phyloP scores from a whole-genome alignment of 345 rosid genomes.

The Rhizophora apiculata region DNA sequence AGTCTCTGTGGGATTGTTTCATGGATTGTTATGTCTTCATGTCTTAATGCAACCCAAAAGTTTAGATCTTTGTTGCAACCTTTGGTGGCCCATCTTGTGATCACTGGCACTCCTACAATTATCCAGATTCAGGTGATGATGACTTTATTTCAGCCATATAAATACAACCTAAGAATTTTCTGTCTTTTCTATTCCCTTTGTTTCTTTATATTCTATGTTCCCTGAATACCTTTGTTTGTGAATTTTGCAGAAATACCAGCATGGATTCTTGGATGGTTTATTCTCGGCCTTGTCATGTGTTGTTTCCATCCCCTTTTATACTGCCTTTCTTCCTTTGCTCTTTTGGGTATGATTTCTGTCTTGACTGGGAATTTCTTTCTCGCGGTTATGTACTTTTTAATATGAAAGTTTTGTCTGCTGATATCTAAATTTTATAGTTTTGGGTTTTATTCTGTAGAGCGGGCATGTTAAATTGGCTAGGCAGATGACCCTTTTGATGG shows the following conservation, averaged over 20 bases:
- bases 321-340: slow-evolving; percentile 92
- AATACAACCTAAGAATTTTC: slow-evolving; percentile 14
- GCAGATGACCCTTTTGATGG: slow-evolving; percentile 95
- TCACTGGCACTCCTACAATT: slow-evolving; percentile 46
- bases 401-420: neutral
- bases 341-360: slow-evolving; percentile 65
- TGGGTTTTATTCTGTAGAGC: slow-evolving; percentile 47
- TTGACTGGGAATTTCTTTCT: slow-evolving; percentile 4
- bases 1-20: slow-evolving; percentile 55
- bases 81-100: slow-evolving; percentile 57
- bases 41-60: slow-evolving; percentile 54
- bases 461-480: slow-evolving; percentile 97
- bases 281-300: slow-evolving; percentile 83
- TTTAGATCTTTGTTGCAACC: slow-evolving; percentile 71
- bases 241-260: slow-evolving; percentile 57
- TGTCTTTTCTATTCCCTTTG: neutral
- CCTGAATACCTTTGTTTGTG: neutral
- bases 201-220: neutral
- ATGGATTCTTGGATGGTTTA: slow-evolving; percentile 60
- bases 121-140: slow-evolving; percentile 80
- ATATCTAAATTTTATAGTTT: slow-evolving; percentile 10
- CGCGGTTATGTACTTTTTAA: neutral
- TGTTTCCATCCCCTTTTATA: slow-evolving; percentile 95
- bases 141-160: neutral
- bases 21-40: slow-evolving; percentile 75